Evolutionary conservation across 148 eudicot genomes (phyloP), one percentile per base, ranked within the genome.

Genomic region (Rhododendron vialii): DNA sequence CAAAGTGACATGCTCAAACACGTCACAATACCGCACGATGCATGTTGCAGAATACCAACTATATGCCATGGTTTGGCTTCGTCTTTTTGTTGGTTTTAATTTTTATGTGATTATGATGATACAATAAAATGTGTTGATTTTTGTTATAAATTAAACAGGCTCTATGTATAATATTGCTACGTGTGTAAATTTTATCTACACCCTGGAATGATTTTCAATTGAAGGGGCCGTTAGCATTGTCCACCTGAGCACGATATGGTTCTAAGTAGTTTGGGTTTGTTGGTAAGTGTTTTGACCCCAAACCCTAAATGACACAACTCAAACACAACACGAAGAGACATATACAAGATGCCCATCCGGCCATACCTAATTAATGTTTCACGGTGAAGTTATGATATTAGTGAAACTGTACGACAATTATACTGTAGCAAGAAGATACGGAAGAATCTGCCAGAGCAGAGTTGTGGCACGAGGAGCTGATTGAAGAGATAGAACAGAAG

Each of bases 401-500:
- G 8, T 47, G 41, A 51, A 28, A 14, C 33, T 59, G 50, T 4
- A 41, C n/a, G 18, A 59, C 78, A 13, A 53, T 18, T 36, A 6
- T 61, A 67, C 75, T 78, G 81, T 90, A 93, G 98, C 96, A 95
- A 95, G 98, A 95, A 84, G 93, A 93, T 77, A 91, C 91, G 2
- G 98, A 95, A 86, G 98, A 95, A 87, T 36, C 92, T 41, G 89
- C 95, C 15, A 92, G 98, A 91, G 93, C 94, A 77, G 94, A 82
- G n/a, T 76, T 95, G 71, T 94, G 92, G 94, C 89, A 95, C 1
- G 98, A 95, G 85, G 98, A 95, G 91, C 87, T 95, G 78, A 94
- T 95, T 4, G 98, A 95, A 82, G 98, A 94, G 87, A 95, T 95
- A 22, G 98, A 95, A 85, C 94, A 90, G 53, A 95, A 95, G 85